phyloP scores from a whole-genome alignment of 768 basidiomycete species.

The Lentinula sp. region DNA sequence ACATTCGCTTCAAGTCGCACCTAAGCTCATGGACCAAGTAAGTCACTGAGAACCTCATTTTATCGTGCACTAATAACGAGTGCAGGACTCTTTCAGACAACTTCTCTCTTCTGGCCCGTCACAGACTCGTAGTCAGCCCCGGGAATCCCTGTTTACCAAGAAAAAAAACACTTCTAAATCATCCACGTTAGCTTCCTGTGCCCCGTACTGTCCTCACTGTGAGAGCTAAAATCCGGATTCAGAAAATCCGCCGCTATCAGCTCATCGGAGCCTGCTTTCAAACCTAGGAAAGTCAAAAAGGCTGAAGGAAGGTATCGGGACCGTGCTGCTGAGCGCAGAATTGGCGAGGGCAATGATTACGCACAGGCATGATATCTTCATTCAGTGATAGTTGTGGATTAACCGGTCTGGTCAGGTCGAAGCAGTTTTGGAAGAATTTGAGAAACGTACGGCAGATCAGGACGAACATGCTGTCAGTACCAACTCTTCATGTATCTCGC shows the following conservation, averaged over 20 bases:
- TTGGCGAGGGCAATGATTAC: constrained; percentile 65
- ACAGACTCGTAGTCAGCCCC: constrained; percentile 17
- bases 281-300: constrained; percentile 77
- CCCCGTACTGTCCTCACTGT: background rate
- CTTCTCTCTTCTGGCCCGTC: constrained; percentile 28
- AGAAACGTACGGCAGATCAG: constrained; percentile 50
- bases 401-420: constrained; percentile 47
- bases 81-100: constrained; percentile 55
- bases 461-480: constrained; percentile 49
- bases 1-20: too few relatives aligned
- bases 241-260: constrained; percentile 26
- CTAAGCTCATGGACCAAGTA: background rate
- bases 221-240: background rate
- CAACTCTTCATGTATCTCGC: background rate
- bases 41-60: background rate
- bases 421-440: constrained; percentile 77
- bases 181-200: constrained; percentile 17
- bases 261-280: constrained; percentile 61
- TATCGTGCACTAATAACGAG: background rate
- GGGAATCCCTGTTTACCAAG: constrained; percentile 7
- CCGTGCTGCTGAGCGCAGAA: constrained; percentile 68
- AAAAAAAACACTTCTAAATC: background rate
- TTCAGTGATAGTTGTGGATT: background rate
- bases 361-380: constrained; percentile 45
- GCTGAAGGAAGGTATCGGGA: constrained; percentile 57